Evolutionary conservation across 768 basidiomycete species (phyloP).

Genomic region (Tricholoma furcatifolium): DNA sequence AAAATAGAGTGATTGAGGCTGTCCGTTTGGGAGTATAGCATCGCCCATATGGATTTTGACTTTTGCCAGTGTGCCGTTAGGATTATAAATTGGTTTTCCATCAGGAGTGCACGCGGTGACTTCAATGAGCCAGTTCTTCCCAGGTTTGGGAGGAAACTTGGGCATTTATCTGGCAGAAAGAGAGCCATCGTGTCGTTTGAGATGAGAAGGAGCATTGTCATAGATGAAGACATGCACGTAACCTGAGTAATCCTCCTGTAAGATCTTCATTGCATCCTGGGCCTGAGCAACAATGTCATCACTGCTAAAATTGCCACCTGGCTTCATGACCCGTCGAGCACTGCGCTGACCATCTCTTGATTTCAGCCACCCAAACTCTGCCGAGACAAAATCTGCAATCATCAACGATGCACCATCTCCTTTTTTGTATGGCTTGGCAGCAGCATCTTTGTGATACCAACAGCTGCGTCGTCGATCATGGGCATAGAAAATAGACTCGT

Average conservation of each 20-base stretch:
- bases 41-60: conserved; percentile 30
- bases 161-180: conserved; percentile 5
- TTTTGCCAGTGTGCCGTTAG: conserved; percentile 23
- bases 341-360: conserved; percentile 13
- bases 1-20: conserved; percentile 30
- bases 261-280: conserved; percentile 21
- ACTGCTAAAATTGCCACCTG: conserved; percentile 10
- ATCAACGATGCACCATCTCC: conserved; percentile 30
- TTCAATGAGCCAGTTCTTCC: conserved; percentile 19
- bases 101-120: conserved; percentile 11
- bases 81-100: conserved; percentile 21
- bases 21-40: conserved; percentile 22
- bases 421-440: conserved; percentile 25
- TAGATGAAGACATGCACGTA: too few species aligned
- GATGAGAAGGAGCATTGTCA: conserved; percentile 6
- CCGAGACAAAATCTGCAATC: too few species aligned
- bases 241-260: too few species aligned
- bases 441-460: conserved; percentile 20
- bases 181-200: background rate
- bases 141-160: conserved; percentile 14
- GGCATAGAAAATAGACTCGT: conserved; percentile 24
- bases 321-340: conserved; percentile 24
- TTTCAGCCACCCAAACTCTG: conserved; percentile 18
- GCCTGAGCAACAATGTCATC: conserved; percentile 24
- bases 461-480: conserved; percentile 19